A percentile compares a stretch with the other conserved stretches of the same genome.
Evolutionary conservation across 352 stramenopile species (phyloP).

Genomic region (Globisporangium apiculatum): DNA sequence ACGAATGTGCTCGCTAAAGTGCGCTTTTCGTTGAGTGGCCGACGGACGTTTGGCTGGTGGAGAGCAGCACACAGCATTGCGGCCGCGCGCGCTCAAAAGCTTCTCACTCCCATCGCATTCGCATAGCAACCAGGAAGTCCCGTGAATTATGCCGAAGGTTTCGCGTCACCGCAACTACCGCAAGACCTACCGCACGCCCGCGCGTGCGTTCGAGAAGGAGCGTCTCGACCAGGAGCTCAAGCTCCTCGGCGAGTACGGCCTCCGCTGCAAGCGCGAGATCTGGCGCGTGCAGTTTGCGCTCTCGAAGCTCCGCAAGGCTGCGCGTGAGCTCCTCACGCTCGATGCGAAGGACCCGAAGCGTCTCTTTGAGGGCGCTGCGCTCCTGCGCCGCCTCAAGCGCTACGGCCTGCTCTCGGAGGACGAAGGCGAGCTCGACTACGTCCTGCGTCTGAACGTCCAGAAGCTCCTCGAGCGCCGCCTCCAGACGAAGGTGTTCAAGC

Average conservation of each 20-base stretch:
- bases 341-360: slow-evolving; percentile 98
- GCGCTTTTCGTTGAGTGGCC: slow-evolving; percentile 2
- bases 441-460: slow-evolving; percentile 98
- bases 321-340: slow-evolving; percentile 96
- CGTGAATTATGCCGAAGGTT: slow-evolving; percentile 79
- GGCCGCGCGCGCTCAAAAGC: slow-evolving; percentile 1
- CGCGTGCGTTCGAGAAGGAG: slow-evolving; percentile 99
- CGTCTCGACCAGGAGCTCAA: slow-evolving; percentile 99
- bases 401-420: slow-evolving; percentile 97
- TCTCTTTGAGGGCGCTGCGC: slow-evolving; percentile 97
- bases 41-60: slow-evolving; percentile 18
- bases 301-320: slow-evolving; percentile 98
- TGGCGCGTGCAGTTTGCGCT: slow-evolving; percentile 99
- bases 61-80: slow-evolving; percentile 6
- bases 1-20: neutral
- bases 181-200: slow-evolving; percentile 98
- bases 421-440: slow-evolving; percentile 97
- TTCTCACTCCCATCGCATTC: slow-evolving; percentile 61
- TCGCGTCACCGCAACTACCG: slow-evolving; percentile 90
- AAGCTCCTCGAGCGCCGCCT: slow-evolving; percentile 98
- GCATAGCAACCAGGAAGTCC: slow-evolving; percentile 61
- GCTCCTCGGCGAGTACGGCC: slow-evolving; percentile 98
- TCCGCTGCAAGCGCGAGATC: slow-evolving; percentile 99
- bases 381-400: slow-evolving; percentile 96
- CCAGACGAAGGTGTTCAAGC: slow-evolving; percentile 99